These are phyloP conservation scores for Aureobasidium sp. DNA, from an alignment of 2,329 filamentous ascomycete genomes.

Conservation along the genomic window DNA sequence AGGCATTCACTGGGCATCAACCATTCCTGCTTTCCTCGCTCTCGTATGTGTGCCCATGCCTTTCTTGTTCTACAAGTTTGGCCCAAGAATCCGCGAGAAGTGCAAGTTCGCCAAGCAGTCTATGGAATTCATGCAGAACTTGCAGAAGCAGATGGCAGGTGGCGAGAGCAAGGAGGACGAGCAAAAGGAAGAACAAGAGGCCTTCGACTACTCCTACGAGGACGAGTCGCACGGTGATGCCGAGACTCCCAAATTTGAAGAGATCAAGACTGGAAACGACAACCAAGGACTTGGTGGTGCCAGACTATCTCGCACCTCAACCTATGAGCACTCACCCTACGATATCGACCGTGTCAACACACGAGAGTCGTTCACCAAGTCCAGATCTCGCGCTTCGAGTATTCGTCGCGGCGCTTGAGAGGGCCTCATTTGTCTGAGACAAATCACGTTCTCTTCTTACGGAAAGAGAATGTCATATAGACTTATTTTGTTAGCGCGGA, in stretches of 20 bases:
- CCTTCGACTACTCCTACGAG: constrained; percentile 24
- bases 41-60: constrained; percentile 67
- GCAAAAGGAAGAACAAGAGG: constrained; percentile 28
- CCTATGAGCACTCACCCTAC: constrained; percentile 39
- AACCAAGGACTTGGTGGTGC: constrained; percentile 13
- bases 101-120: constrained; percentile 67
- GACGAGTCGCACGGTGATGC: not conserved
- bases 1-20: constrained; percentile 70
- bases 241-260: constrained; percentile 29
- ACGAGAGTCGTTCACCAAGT: constrained; percentile 36
- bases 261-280: constrained; percentile 30
- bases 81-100: constrained; percentile 53
- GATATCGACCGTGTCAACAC: constrained; percentile 45
- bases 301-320: constrained; percentile 19
- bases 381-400: constrained; percentile 10
- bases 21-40: constrained; percentile 66
- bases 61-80: constrained; percentile 70
- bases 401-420: not conserved
- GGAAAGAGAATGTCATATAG: not conserved
- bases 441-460: not conserved
- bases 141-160: constrained; percentile 31
- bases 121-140: constrained; percentile 50
- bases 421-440: not conserved
- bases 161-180: constrained; percentile 19
- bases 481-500: not conserved